Conservation (phyloP, 2,329 filamentous ascomycete genomes). For the Annulohypoxylon truncatum region DNA sequence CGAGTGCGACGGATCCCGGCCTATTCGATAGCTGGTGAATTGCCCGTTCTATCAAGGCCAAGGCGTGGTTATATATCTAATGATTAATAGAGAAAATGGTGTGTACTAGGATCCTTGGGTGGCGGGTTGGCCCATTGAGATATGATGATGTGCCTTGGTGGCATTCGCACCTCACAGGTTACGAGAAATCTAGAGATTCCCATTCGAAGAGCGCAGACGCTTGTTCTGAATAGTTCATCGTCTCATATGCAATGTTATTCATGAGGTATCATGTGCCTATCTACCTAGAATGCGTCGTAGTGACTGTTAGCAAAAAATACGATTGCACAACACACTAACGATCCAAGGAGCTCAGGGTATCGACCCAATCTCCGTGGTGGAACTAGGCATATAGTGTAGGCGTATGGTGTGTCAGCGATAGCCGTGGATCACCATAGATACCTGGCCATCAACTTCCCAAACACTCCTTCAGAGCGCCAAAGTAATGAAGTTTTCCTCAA, state of each 20-base stretch:
- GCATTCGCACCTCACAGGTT: no score
- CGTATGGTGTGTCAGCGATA: neutral
- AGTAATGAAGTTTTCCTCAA: neutral
- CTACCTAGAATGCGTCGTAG: neutral
- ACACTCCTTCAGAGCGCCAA: neutral
- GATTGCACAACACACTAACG: neutral
- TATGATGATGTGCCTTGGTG: no score
- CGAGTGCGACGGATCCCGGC: neutral
- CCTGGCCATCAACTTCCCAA: neutral
- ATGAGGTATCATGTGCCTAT: conserved; percentile 3
- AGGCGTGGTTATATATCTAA: neutral
- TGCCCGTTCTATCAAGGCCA: neutral
- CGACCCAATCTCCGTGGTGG: neutral
- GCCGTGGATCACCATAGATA: neutral
- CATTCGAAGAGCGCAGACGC: neutral
- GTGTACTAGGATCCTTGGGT: neutral
- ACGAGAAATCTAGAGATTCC: neutral
- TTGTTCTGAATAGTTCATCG: neutral
- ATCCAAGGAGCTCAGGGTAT: neutral
- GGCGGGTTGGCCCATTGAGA: neutral
- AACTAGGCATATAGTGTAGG: neutral
- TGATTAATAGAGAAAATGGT: neutral
- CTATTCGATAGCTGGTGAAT: neutral
- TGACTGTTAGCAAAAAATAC: neutral
- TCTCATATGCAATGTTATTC: neutral